Evolutionary conservation across 768 basidiomycete species (phyloP), one percentile per base, ranked within the genome.

Genomic region (Stropharia rugosoannulata): DNA sequence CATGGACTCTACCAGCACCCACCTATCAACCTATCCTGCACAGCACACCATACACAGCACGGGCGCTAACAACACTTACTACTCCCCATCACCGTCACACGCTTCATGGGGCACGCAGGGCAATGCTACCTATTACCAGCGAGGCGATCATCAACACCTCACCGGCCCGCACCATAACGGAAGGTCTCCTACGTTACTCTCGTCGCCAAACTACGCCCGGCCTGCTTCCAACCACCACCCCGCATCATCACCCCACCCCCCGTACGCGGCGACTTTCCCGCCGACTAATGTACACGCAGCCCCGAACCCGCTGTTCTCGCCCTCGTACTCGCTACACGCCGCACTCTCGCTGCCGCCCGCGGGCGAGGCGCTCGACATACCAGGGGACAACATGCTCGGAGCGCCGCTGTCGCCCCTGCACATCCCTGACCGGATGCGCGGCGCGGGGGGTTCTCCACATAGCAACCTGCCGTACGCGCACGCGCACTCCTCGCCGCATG

Each of bases 391-490:
- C 36, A 15, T 19, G 10, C 32, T 32, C 41, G 44, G 35, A 1
- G 35, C 44, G 25, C 51, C 46, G 18, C 32, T 58, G 46, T 58
- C 57, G 9, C 57, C 57, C 13, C 22, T 58, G 16, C 57, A 58
- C 36, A 43, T 58, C 27, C 57, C 57, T n/a, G 57, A 54, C 43
- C 29, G 57, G 15, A 27, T 40, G 38, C 47, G 48, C 19, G 37
- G 45, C 36, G 29, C 36, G 36, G 42, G 25, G 41, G 11, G 18
- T 19, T n/a, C 39, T 19, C n/a, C 53, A 22, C 19, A 38, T 16
- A 36, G 13, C 18, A 37, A 18, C 19, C 35, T 40, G 29, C 36
- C 47, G 11, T 37, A 29, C 27, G 25, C 36, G 29, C 36, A 29
- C 5, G 4, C 46, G n/a, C n/a, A 12, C 45, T n/a, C n/a, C n/a